phyloP scores from a whole-genome alignment of 2,329 filamentous ascomycete species.

The Graphium sp. region DNA sequence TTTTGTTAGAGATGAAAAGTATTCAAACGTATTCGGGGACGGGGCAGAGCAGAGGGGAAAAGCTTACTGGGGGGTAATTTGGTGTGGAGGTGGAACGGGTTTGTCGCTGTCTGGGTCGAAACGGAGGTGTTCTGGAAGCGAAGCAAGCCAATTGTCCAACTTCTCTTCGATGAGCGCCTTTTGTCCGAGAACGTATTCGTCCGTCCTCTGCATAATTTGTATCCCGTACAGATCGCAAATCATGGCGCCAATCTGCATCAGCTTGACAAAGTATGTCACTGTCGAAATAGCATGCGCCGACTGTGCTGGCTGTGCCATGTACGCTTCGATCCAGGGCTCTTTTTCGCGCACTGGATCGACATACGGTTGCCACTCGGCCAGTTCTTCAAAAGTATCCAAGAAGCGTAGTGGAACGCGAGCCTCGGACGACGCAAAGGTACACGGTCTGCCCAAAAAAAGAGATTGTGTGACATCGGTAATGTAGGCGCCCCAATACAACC shows the following conservation, averaged over 20 bases:
- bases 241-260: slow-evolving; percentile 1
- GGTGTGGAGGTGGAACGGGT: slow-evolving; percentile 5
- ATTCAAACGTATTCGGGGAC: background rate
- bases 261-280: background rate
- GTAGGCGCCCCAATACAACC: slow-evolving; percentile 17
- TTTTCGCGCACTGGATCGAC: no score
- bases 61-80: slow-evolving; percentile 6
- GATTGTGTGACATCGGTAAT: slow-evolving; percentile 15
- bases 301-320: slow-evolving; percentile 1
- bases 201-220: slow-evolving; percentile 1
- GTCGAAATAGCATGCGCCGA: slow-evolving; percentile 2
- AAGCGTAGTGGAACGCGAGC: slow-evolving; percentile 14
- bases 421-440: slow-evolving; percentile 14
- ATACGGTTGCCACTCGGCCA: slow-evolving; percentile 17
- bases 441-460: slow-evolving; percentile 15
- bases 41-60: slow-evolving; percentile 4
- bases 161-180: slow-evolving; percentile 4
- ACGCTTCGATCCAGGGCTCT: slow-evolving; percentile 1
- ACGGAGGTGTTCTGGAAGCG: slow-evolving; percentile 5
- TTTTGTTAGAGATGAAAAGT: no score
- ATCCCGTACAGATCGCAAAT: slow-evolving; percentile 5
- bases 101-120: slow-evolving; percentile 9
- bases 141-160: slow-evolving; percentile 3
- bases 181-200: slow-evolving; percentile 1
- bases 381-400: slow-evolving; percentile 15